These are phyloP conservation scores for Echites panduratus DNA, from an alignment of 257 asterid genomes.

Conservation along the genomic window DNA sequence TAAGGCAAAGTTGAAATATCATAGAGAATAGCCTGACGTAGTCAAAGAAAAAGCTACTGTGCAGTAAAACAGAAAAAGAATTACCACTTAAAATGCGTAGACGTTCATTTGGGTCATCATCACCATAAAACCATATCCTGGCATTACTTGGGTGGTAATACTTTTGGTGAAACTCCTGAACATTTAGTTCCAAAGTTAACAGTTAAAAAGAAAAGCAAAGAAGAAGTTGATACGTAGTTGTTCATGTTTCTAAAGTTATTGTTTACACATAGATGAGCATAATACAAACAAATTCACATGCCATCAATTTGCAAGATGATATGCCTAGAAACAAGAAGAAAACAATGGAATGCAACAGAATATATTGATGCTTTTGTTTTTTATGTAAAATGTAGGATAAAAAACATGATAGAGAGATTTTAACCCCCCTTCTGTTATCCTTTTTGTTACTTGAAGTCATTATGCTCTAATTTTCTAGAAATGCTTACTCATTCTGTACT, in stretches of 20 bases:
- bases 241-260: background rate
- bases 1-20: background rate
- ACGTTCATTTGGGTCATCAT: constrained; percentile 86
- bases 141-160: constrained; percentile 98
- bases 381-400: background rate
- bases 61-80: background rate
- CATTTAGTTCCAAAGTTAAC: constrained; percentile 16
- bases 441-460: background rate
- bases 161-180: constrained; percentile 84
- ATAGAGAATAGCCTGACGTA: background rate
- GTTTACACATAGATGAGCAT: background rate
- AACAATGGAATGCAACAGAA: background rate
- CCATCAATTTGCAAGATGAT: background rate
- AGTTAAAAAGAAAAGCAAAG: constrained; percentile 13
- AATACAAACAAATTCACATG: background rate
- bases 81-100: constrained; percentile 82
- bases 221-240: background rate
- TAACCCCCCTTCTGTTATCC: background rate
- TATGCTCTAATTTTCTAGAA: background rate
- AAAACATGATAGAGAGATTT: background rate
- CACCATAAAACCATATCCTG: constrained; percentile 97
- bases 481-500: background rate
- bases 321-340: background rate
- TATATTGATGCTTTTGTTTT: background rate
- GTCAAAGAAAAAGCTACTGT: background rate